Conservation (phyloP, 2,329 filamentous ascomycete species). For the Colletotrichum navitas region DNA sequence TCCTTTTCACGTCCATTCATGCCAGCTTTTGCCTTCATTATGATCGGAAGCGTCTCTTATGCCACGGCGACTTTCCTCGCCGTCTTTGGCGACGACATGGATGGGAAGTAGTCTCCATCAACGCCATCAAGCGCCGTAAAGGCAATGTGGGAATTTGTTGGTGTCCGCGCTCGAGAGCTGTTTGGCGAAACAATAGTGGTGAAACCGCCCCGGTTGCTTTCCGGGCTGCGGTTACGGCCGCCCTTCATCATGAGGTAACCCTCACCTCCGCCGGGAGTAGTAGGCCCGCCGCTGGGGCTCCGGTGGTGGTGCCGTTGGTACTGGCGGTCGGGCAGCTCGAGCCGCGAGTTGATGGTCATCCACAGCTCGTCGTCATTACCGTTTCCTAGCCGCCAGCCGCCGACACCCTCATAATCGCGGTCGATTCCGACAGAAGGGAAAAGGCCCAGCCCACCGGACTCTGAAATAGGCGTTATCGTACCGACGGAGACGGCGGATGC, state of each 20-base stretch:
- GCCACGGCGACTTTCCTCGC: slow-evolving; percentile 47
- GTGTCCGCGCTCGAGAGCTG: slow-evolving; percentile 62
- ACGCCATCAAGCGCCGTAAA: slow-evolving; percentile 48
- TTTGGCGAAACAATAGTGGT: slow-evolving; percentile 55
- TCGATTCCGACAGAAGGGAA: slow-evolving; percentile 63
- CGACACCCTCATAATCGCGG: slow-evolving; percentile 70
- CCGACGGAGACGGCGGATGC: slow-evolving; percentile 30
- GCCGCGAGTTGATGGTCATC: slow-evolving; percentile 65
- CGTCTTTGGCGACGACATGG: slow-evolving; percentile 49
- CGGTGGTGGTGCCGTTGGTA: slow-evolving; percentile 58
- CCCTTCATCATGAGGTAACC: slow-evolving; percentile 60
- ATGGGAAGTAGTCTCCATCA: slow-evolving; percentile 59
- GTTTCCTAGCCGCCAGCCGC: slow-evolving; percentile 65
- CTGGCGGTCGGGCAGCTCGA: slow-evolving; percentile 62
- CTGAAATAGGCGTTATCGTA: slow-evolving; percentile 43
- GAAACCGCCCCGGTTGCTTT: slow-evolving; percentile 45
- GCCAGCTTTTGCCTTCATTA: background rate
- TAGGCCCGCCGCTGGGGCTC: slow-evolving; percentile 55
- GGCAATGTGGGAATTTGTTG: slow-evolving; percentile 51
- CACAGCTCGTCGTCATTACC: slow-evolving; percentile 60
- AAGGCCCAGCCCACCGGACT: slow-evolving; percentile 55
- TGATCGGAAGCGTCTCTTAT: background rate
- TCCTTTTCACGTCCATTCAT: slow-evolving; percentile 4
- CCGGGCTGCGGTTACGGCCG: slow-evolving; percentile 53
- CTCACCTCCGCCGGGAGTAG: slow-evolving; percentile 55